These are phyloP conservation scores for Debaryomyces udenii DNA, from an alignment of 1,139 yeast species.

Conservation along the genomic window DNA sequence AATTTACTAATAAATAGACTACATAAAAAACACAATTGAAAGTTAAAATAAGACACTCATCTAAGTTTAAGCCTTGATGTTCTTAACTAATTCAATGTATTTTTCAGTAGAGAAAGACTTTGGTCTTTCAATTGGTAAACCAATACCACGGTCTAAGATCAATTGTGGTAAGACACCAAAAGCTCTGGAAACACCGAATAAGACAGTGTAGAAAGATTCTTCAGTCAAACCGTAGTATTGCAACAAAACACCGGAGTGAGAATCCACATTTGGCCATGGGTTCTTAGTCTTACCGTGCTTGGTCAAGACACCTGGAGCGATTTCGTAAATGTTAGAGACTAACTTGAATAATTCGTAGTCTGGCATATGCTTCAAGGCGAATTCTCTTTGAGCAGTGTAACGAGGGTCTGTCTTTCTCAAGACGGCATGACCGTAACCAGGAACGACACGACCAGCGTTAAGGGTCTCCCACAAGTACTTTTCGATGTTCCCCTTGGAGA, in stretches of 20 bases:
- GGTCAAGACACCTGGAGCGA: slow-evolving; percentile 93
- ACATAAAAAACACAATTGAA: slow-evolving; percentile 11
- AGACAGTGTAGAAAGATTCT: slow-evolving; percentile 94
- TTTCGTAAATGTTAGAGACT: slow-evolving; percentile 88
- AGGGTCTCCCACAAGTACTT: slow-evolving; percentile 90
- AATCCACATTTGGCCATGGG: slow-evolving; percentile 99
- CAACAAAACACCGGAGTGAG: slow-evolving; percentile 95
- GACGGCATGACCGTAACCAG: slow-evolving; percentile 98
- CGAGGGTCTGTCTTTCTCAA: slow-evolving; percentile 97
- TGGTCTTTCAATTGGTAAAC: slow-evolving; percentile 97
- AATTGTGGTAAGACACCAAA: slow-evolving; percentile 97
- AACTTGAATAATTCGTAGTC: slow-evolving; percentile 90
- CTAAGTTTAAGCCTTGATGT: slow-evolving; percentile 33
- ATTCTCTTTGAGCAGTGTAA: slow-evolving; percentile 96
- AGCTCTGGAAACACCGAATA: slow-evolving; percentile 98
- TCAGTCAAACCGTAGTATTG: slow-evolving; percentile 97
- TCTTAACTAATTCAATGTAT: slow-evolving; percentile 63
- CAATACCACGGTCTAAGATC: slow-evolving; percentile 94
- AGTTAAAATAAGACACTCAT: neutral
- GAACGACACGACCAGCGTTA: slow-evolving; percentile 92
- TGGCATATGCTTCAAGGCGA: slow-evolving; percentile 96
- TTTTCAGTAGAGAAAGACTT: slow-evolving; percentile 85
- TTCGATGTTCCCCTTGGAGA: slow-evolving; percentile 75
- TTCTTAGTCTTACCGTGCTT: slow-evolving; percentile 98
- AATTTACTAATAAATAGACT: slow-evolving; percentile 17